Percentiles rank a stretch among this genome's conserved stretches.
These are phyloP conservation scores for Heracleum sosnowskyi DNA, from an alignment of 129 eudicot genomes.

Conservation along the genomic window DNA sequence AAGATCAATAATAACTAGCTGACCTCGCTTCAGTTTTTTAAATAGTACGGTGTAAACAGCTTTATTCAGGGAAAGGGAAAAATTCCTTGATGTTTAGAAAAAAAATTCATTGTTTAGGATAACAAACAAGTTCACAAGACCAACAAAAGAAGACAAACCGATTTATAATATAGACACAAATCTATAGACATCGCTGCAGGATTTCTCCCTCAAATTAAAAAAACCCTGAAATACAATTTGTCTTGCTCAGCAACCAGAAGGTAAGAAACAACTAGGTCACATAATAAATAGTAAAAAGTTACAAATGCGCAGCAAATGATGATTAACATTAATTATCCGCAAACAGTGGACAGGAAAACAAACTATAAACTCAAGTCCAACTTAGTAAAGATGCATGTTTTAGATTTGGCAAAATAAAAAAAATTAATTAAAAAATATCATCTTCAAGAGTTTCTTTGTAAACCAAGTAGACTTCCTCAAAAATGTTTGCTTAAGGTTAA, in stretches of 20 bases:
- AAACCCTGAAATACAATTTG: no score
- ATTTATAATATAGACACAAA: neutral
- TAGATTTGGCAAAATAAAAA: no score
- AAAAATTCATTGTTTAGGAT: no score
- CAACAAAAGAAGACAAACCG: neutral
- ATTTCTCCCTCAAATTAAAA: neutral
- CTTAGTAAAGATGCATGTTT: neutral
- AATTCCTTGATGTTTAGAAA: no score
- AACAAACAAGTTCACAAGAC: no score
- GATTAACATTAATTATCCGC: neutral
- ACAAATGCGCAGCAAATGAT: neutral
- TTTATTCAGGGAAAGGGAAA: no score
- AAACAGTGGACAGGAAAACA: neutral
- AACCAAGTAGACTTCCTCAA: neutral
- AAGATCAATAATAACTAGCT: no score
- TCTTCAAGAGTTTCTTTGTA: neutral
- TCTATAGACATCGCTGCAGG: neutral
- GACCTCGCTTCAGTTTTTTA: no score
- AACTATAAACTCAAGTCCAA: neutral
- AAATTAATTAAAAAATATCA: no score
- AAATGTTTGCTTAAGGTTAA: no score
- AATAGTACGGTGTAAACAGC: no score
- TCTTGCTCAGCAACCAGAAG: neutral
- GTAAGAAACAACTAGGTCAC: neutral
- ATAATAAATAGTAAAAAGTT: no score